Base-by-base conservation (phyloP, 768 basidiomycete genomes). In the Suillus paluster region DNA sequence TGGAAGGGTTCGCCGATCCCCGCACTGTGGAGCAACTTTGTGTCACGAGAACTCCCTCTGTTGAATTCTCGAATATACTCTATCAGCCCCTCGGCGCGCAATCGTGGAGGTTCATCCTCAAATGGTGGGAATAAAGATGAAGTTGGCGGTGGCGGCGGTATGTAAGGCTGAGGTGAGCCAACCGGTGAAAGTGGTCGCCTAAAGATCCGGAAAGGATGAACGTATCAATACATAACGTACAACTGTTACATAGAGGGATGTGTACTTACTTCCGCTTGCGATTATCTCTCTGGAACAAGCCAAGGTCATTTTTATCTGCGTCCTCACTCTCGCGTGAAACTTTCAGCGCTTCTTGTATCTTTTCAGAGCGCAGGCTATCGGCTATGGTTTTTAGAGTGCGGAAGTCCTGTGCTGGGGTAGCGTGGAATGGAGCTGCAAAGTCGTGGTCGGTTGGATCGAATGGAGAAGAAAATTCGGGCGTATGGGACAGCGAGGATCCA, bases 21-120 rank as follows among this genome's bases (percentile, higher is more conserved):
- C 9, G 34, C 21, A 25, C 33, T 39, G 1, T 4, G 23, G 19
- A 55, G 38, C 33, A 48, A 27, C 42, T 63, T 65, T 5, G 33
- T 33, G 57, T 73, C 73, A 46, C 25, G 33, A 39, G 62, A 57
- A 9, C 61, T 57, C 30, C 67, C 66, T 36, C 63, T 66, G 75
- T 92, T 91, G 69, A 85, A 88, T 57, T 82, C 78, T 38, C 79
- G 81, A 65, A 91, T 81, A 75, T 84, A 92, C 10, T 76, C 78
- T 5, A 79, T 60, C 23, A 92, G 75, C 5, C 75, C 80, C 27
- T 81, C 81, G 36, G 79, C 74, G 21, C 76, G 73, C 57, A 91
- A 71, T 3, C 79, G 73, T 0, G 71, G 65, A 21, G 71, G 67
- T 5, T 76, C 77, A 1, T 75, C 77, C 53, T 80, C 80, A 2